Base-by-base conservation (phyloP, 306 rosid genomes). In the Castanopsis chinensis region DNA sequence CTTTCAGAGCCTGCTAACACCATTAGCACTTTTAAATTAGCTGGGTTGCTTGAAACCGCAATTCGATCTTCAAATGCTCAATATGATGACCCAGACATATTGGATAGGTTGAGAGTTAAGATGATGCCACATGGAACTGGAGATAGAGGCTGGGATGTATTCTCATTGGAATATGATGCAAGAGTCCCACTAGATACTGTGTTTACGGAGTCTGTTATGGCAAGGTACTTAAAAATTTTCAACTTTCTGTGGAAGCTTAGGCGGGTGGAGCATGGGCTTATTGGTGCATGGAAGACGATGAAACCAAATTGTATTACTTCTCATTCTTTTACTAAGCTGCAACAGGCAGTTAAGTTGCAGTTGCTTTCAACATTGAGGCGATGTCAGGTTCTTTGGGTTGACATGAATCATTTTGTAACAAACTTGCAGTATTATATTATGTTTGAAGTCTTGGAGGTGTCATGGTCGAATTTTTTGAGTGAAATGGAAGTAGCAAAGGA, bases 81-180 rank as follows among this genome's bases (percentile, higher is more conserved):
- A 61, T 96, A 96, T 68, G 98, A 96, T 69, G 96, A 96, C 79
- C 97, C 86, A 51, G 98, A 93, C 76, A 93, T 96, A 85, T 83
- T 96, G 89, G 99, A 96, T 86, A 88, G 97, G 78, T 86, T 96
- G 83, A 87, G 90, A 89, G 96, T 96, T 68, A 93, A 91, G 84
- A 96, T 96, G 94, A 93, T 96, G 99, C 97, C 97, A 12, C 99
- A 96, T 81, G 99, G 89, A 83, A 86, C 87, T 32, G 97, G 97
- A 64, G 97, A 93, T 79, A 88, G 94, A 82, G 98, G 98, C 45
- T 93, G 97, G 99, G 99, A 96, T 79, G 98, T 96, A 79, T 96
- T 96, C 78, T 96, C 99, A 25, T 85, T 96, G 69, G 97, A 93
- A 78, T 96, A 93, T 78, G 97, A 93, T 89, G 96, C 98, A 18